Evolutionary conservation across 805 yeast genomes (phyloP), one percentile per base, ranked within the genome.

Genomic region (Candida quercuum): DNA sequence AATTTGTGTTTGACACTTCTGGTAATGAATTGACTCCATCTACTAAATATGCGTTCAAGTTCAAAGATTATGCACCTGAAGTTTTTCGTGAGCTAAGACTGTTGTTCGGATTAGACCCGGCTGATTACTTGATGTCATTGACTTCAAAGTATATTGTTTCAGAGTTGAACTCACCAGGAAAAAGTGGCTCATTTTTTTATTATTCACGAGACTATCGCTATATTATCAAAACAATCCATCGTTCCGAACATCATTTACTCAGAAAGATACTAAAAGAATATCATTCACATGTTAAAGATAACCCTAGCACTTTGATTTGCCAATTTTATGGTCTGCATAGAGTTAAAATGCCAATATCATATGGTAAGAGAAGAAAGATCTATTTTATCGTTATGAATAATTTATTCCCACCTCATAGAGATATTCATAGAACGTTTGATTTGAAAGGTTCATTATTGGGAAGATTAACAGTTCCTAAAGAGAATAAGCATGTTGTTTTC

Each of bases 341-440:
- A 42, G 81, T 93, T 35, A 88, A 91, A 59, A 81, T 91, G 77
- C 96, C 96, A 8, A 72, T 81, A 32, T 42, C 41, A 16, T 53
- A 50, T 34, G 56, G 56, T 3, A 50, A 62, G 36, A 74, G 72
- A 29, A 72, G 88, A 38, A 89, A 86, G 56, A 86, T 93, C 28
- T 95, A 93, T 61, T 91, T 93, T 49, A 70, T 93, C 38, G 96
- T 93, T 24, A 93, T 93, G 99, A 93, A 93, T 67, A 93, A 93
- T 55, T 71, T 93, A 34, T 93, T 94, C 63, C 98, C 99, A 0
- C 95, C 97, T 6, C 86, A 86, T 53, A 70, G 88, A 34, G 93
- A 85, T 45, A 80, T 91, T 38, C 95, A 88, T 57, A 64, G 74
- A 29, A 85, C 88, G 29, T 93, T 77, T 60, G 99, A 93, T 57